Evolutionary conservation across 352 stramenopile genomes (phyloP).

Genomic region (Elongisporangium undulatum): DNA sequence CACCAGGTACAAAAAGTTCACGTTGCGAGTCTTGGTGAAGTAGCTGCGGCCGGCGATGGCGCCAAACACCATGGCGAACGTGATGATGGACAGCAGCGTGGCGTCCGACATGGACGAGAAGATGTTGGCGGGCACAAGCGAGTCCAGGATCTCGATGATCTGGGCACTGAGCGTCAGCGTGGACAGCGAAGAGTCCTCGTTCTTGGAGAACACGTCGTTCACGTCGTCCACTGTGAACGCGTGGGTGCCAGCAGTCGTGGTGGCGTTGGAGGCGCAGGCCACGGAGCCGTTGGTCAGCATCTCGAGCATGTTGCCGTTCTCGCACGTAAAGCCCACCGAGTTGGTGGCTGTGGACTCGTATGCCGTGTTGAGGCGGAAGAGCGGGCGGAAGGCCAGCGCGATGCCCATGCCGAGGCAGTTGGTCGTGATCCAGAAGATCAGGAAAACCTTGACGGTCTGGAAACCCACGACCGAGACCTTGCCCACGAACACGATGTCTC

Average conservation of each 20-base stretch:
- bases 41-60: conserved; percentile 49
- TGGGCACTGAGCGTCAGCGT: conserved; percentile 19
- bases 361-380: conserved; percentile 34
- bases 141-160: conserved; percentile 22
- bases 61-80: conserved; percentile 42
- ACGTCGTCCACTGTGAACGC: conserved; percentile 26
- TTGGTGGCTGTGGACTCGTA: conserved; percentile 18
- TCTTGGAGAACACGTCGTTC: conserved; percentile 21
- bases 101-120: conserved; percentile 24
- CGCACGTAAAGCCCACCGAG: conserved; percentile 41
- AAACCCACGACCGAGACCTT: conserved; percentile 65
- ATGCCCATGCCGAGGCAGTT: conserved; percentile 45
- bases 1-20: conserved; percentile 67
- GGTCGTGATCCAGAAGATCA: conserved; percentile 46
- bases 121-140: conserved; percentile 42
- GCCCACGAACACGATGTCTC: conserved; percentile 70
- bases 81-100: conserved; percentile 41
- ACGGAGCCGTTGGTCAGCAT: conserved; percentile 3
- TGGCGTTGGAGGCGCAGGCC: conserved; percentile 13
- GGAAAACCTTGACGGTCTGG: conserved; percentile 64
- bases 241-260: conserved; percentile 10
- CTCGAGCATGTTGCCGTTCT: conserved; percentile 32
- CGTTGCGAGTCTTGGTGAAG: conserved; percentile 46
- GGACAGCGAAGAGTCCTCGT: conserved; percentile 1
- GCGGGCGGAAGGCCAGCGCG: conserved; percentile 45